A percentile compares a stretch with the other conserved stretches of the same genome.
Conservation (phyloP, 441 rosid species). For the Eugenia klotzschiana region DNA sequence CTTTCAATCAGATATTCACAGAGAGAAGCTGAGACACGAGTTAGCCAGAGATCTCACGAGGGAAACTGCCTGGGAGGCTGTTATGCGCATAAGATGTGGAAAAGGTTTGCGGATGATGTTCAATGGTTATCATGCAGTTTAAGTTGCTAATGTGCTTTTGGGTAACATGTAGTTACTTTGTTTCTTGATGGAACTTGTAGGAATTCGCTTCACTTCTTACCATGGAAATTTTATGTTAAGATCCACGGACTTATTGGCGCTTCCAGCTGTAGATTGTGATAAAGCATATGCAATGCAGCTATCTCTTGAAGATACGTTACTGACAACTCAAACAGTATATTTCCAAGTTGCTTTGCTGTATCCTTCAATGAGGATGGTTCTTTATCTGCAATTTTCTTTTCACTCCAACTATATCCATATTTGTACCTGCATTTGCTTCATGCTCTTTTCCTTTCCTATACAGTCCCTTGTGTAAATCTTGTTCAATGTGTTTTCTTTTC, state of each 20-base stretch:
- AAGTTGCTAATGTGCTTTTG: background rate
- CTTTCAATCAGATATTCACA: slow-evolving; percentile 62
- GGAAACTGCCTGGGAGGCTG: slow-evolving; percentile 99
- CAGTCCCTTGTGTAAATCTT: background rate
- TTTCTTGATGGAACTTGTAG: slow-evolving; percentile 21
- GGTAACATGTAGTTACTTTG: background rate
- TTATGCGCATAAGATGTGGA: slow-evolving; percentile 98
- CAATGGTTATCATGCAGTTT: background rate
- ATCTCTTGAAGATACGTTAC: slow-evolving; percentile 81
- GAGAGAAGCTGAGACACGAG: slow-evolving; percentile 80
- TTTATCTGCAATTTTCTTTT: background rate
- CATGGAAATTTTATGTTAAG: slow-evolving; percentile 99
- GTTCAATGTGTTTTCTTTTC: background rate
- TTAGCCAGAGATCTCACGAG: slow-evolving; percentile 88
- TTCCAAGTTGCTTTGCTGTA: slow-evolving; percentile 99
- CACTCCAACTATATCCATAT: background rate
- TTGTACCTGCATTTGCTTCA: background rate
- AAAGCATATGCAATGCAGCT: slow-evolving; percentile 98
- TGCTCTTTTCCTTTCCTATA: background rate
- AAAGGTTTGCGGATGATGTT: slow-evolving; percentile 44
- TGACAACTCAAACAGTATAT: slow-evolving; percentile 75
- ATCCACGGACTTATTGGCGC: slow-evolving; percentile 89
- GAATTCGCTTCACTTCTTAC: slow-evolving; percentile 83
- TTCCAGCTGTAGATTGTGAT: slow-evolving; percentile 98
- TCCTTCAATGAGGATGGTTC: slow-evolving; percentile 34